phyloP scores from a whole-genome alignment of 148 eudicot genomes.

The Nepenthes mirabilis region DNA sequence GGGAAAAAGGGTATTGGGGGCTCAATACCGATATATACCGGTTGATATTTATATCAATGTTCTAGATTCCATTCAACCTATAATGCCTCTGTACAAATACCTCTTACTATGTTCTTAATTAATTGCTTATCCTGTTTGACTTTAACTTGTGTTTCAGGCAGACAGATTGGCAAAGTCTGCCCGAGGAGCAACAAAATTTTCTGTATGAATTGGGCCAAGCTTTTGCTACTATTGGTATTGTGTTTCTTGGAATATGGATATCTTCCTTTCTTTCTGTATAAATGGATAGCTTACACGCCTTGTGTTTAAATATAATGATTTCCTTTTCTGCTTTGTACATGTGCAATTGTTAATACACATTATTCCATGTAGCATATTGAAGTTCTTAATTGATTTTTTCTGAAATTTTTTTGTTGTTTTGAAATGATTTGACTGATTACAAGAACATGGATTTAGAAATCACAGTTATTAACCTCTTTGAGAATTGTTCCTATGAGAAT shows the following conservation, averaged over 20 bases:
- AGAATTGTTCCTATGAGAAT: too few species aligned
- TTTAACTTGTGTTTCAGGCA: constrained; percentile 25
- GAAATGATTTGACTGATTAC: too few species aligned
- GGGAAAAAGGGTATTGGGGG: neutral
- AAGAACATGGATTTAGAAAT: too few species aligned
- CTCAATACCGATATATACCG: neutral
- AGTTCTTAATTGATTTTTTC: too few species aligned
- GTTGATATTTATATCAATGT: too few species aligned
- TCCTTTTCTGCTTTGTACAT: constrained; percentile 8
- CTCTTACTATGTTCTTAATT: neutral
- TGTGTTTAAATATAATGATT: constrained; percentile 23
- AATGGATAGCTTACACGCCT: constrained; percentile 9
- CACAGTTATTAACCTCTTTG: too few species aligned
- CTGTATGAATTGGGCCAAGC: constrained; percentile 63
- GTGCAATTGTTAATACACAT: neutral
- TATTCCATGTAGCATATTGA: too few species aligned
- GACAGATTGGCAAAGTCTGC: constrained; percentile 61
- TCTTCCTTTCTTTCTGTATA: constrained; percentile 33
- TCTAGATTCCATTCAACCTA: too few species aligned
- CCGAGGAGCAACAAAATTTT: constrained; percentile 32
- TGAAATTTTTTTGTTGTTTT: too few species aligned
- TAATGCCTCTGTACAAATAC: too few species aligned
- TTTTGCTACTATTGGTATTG: constrained; percentile 52
- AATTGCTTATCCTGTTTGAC: neutral
- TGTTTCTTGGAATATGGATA: constrained; percentile 74